Conservation (phyloP, 768 basidiomycete genomes). For the Lepiota brunneoincarnata region DNA sequence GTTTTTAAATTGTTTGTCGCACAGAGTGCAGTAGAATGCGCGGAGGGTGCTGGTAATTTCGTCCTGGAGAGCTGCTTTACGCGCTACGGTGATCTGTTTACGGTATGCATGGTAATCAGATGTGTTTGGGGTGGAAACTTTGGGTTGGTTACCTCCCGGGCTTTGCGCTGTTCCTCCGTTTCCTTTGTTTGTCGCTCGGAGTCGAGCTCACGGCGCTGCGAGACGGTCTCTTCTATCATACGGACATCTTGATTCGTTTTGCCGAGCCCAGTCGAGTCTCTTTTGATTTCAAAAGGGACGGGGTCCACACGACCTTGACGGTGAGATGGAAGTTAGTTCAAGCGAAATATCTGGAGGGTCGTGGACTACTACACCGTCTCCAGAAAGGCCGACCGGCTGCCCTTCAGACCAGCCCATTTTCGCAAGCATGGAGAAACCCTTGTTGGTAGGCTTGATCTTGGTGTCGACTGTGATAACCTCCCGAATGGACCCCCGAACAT, state of each 20-base stretch:
- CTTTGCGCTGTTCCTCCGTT: conserved; percentile 70
- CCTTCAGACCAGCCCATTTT: conserved; percentile 86
- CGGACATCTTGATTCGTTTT: conserved; percentile 76
- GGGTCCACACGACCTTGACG: conserved; percentile 74
- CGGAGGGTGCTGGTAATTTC: conserved; percentile 68
- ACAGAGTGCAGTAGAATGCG: conserved; percentile 78
- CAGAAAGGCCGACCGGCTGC: conserved; percentile 70
- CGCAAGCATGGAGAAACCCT: conserved; percentile 75
- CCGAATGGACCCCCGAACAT: conserved; percentile 43
- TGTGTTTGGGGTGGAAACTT: not conserved
- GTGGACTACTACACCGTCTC: conserved; percentile 52
- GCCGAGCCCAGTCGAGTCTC: conserved; percentile 76
- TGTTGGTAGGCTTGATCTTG: conserved; percentile 74
- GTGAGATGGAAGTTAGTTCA: not conserved
- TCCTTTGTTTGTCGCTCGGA: conserved; percentile 82
- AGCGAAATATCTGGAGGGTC: not conserved
- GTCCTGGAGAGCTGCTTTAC: conserved; percentile 58
- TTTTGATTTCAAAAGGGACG: conserved; percentile 77
- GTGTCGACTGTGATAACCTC: conserved; percentile 83
- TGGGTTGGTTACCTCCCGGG: conserved; percentile 56
- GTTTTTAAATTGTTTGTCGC: conserved; percentile 85
- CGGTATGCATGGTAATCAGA: conserved; percentile 5
- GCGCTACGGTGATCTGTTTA: conserved; percentile 58
- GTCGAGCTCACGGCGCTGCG: conserved; percentile 75
- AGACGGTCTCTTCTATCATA: conserved; percentile 84